Evolutionary conservation across 768 basidiomycete species (phyloP), one percentile per base, ranked within the genome.

Genomic region (Mrakia blollopis): DNA sequence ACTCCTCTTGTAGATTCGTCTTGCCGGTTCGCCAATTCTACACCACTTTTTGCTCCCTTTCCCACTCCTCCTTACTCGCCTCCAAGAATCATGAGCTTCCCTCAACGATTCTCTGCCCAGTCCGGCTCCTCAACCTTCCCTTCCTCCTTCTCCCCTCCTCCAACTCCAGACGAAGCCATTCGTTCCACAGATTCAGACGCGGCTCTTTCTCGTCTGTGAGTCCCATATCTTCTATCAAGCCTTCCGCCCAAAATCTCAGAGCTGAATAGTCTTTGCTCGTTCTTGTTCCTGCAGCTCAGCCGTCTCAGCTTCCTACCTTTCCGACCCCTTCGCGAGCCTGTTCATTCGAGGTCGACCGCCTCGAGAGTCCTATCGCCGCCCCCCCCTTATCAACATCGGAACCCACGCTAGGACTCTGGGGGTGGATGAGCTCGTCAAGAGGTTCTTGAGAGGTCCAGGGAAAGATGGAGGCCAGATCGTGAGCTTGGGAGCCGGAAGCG

Each of bases 401-500:
- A 99, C 97, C 1, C 92, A 91, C 80, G 89, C 96, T 76, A 88
- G 96, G 76, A 89, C 92, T 0, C 86, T 87, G 74, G 92, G 89
- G 9, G 88, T 98, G 52, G 97, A 97, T 80, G 83, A 84, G 54
- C 88, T 96, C 18, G 89, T 95, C 0, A 84, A 88, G 39, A 83
- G 86, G 65, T 94, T 91, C 87, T 80, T 93, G 30, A 0, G 81
- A 83, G 60, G 81, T 80, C 30, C 68, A 14, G 71, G 61, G 85
- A 85, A 13, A 86, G 84, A n/a, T 82, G 82, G 76, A 90, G 89
- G 79, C 0, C 97, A 98, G 86, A 90, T 98, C 73, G 88, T 98
- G n/a, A 96, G 92, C 83, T 83, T 98, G 41, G 97, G 97, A 0
- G 91, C 95, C 2, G 97, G 97, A 32, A 98, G 93, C 80, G 97